Evolutionary conservation across 202 grass and related monocot species (phyloP), one percentile per base, ranked within the genome.

Genomic region (Carex sylvatica): DNA sequence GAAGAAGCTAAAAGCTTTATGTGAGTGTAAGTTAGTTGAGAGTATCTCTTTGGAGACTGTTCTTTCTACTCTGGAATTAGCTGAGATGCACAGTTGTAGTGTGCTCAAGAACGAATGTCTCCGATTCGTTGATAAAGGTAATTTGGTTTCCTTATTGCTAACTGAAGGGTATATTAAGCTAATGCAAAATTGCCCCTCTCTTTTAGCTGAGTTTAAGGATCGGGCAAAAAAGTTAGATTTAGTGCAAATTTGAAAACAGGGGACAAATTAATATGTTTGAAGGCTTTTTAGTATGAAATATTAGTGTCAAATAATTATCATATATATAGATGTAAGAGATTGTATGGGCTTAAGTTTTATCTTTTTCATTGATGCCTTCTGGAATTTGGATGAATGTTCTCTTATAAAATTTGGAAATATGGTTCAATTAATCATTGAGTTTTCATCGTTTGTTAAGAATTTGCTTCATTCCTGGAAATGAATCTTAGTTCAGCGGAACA

Each of bases 21-120:
- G 76, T 4, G 76, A 80, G 18, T 5, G n/a, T 7, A 46, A 63
- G 31, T 33, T 80, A 61, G 31, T 19, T 14, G 3, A 24, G 6
- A 20, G 20, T 63, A 38, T 80, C 16, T 80, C 76, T n/a, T 40
- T 80, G 30, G 31, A 80, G 2, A 80, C 55, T 1, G 76, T 80
- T 38, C 4, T 61, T 30, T 24, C 76, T 4, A 11, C 18, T 20
- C 8, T 80, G 54, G 49, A 40, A 61, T 60, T 24, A 16, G 76
- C 76, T 20, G 76, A 80, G 49, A 19, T 23, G 15, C 58, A 80
- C 20, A 47, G 47, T 12, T 80, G 56, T 64, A 64, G n/a, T 47
- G 55, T 2, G 56, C 54, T 80, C 9, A 80, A 80, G 60, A 47
- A 40, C 6, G n/a, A 6, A 38, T 80, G 77, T 42, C 18, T 80